Evolutionary conservation across 208 protist species (phyloP).

Genomic region (Leptomonas pyrrhocoris): DNA sequence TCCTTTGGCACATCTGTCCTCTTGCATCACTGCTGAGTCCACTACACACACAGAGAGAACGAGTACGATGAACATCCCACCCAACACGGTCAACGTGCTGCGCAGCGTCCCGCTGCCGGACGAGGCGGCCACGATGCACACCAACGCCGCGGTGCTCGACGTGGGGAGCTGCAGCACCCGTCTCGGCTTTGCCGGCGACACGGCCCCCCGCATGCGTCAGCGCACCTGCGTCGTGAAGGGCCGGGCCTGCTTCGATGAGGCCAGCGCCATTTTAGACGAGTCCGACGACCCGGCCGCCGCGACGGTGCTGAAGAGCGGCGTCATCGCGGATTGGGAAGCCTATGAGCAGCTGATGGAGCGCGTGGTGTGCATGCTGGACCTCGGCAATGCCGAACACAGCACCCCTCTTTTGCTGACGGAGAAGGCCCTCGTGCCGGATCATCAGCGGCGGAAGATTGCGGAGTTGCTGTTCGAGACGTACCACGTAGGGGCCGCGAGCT

Average conservation of each 20-base stretch:
- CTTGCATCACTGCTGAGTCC: not conserved
- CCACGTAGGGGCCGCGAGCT: conserved; percentile 57
- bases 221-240: conserved; percentile 66
- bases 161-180: conserved; percentile 85
- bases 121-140: conserved; percentile 78
- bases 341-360: conserved; percentile 82
- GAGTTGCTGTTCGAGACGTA: conserved; percentile 92
- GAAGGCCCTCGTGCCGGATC: conserved; percentile 80
- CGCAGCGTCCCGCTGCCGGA: conserved; percentile 88
- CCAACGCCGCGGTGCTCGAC: conserved; percentile 84
- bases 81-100: conserved; percentile 87
- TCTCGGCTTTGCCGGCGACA: conserved; percentile 87
- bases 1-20: not conserved
- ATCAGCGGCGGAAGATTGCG: conserved; percentile 83
- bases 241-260: conserved; percentile 48
- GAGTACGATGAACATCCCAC: conserved; percentile 74
- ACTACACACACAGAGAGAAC: not conserved
- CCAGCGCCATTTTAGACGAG: conserved; percentile 41
- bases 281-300: conserved; percentile 20
- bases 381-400: conserved; percentile 56
- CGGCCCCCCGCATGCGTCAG: conserved; percentile 75
- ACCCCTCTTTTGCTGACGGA: conserved; percentile 90
- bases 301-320: conserved; percentile 59
- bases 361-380: conserved; percentile 70
- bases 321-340: conserved; percentile 83